These are phyloP conservation scores for Quercus cerris DNA, from an alignment of 306 rosid genomes.

Conservation along the genomic window DNA sequence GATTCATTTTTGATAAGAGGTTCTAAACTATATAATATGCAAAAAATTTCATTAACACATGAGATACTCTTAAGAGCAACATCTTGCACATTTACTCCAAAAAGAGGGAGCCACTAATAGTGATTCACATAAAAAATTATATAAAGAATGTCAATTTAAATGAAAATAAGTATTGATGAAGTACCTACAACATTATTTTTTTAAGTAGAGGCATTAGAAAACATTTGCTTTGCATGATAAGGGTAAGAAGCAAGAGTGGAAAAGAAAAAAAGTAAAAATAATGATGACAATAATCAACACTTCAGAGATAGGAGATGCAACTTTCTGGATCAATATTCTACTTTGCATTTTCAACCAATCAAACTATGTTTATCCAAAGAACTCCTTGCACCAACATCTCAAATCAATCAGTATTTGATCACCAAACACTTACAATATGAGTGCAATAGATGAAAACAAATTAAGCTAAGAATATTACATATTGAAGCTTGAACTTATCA, in stretches of 20 bases:
- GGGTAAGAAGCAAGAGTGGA: background rate
- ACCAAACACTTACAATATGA: background rate
- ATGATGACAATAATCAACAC: background rate
- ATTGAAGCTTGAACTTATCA: background rate
- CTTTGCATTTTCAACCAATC: background rate
- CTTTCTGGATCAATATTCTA: background rate
- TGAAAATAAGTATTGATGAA: background rate
- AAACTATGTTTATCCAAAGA: background rate
- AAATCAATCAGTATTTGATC: background rate
- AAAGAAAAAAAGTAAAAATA: background rate
- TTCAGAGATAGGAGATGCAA: background rate
- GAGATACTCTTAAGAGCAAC: background rate
- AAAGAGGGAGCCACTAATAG: background rate
- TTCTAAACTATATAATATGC: background rate
- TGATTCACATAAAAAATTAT: background rate
- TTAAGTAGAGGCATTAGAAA: background rate
- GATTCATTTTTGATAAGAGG: too few relatives aligned
- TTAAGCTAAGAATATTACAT: background rate
- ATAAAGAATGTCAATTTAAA: background rate
- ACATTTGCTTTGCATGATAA: background rate
- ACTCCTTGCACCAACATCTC: background rate
- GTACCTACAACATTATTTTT: background rate
- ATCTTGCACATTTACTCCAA: background rate
- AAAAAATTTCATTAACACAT: background rate
- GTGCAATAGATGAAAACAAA: background rate